Conservation (phyloP, 2,329 filamentous ascomycete genomes). For the Fusarium sp. region DNA sequence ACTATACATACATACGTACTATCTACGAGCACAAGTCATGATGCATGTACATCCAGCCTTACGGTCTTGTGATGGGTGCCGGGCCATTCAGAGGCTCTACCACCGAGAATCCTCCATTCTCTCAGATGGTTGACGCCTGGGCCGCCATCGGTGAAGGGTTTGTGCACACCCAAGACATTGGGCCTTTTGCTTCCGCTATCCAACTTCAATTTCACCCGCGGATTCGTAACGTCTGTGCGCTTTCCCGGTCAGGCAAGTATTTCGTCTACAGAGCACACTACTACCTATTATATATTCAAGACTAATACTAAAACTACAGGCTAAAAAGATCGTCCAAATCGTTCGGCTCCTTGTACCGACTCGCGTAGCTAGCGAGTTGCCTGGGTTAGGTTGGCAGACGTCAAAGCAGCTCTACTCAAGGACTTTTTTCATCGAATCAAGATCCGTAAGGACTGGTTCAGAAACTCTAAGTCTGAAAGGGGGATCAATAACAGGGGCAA, state of each 20-base stretch:
- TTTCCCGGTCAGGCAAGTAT: not conserved
- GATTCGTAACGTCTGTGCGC: constrained; percentile 2
- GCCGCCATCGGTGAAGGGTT: constrained; percentile 12
- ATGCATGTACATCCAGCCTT: constrained; percentile 24
- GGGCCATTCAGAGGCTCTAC: no score
- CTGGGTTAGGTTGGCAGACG: constrained; percentile 1
- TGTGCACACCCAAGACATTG: constrained; percentile 2
- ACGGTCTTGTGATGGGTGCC: not conserved
- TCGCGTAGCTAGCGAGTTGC: constrained; percentile 9
- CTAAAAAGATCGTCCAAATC: constrained; percentile 4
- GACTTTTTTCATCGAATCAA: constrained; percentile 3
- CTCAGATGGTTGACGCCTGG: not conserved
- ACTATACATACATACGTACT: no score
- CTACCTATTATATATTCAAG: not conserved
- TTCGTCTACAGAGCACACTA: not conserved
- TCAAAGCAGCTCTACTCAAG: constrained; percentile 4
- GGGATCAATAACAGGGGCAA: constrained; percentile 2
- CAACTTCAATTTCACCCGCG: constrained; percentile 1
- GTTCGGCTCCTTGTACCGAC: constrained; percentile 1
- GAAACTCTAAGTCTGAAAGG: not conserved
- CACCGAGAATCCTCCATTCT: no score
- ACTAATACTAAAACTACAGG: not conserved
- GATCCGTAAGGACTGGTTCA: not conserved
- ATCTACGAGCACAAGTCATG: not conserved
- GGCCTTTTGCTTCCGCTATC: constrained; percentile 5